Percentiles rank a stretch among this genome's conserved stretches.
Evolutionary conservation across 2,329 filamentous ascomycete species (phyloP).

Genomic region (Colletotrichum salicis): DNA sequence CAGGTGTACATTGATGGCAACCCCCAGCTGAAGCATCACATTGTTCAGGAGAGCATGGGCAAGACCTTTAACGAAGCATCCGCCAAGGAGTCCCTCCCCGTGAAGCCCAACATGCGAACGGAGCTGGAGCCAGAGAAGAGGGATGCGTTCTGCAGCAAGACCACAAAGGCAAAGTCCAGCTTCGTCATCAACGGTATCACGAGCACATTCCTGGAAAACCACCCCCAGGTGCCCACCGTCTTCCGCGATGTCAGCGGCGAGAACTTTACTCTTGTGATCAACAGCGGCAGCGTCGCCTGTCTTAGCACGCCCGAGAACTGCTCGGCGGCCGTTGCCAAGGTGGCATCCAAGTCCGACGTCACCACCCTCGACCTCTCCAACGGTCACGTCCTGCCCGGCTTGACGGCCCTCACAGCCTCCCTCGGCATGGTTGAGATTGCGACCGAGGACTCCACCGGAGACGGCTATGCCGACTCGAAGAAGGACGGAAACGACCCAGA

Average conservation of each 20-base stretch:
- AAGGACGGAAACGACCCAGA: conserved; percentile 41
- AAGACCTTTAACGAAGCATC: conserved; percentile 24
- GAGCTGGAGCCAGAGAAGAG: conserved; percentile 38
- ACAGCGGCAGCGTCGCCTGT: conserved; percentile 53
- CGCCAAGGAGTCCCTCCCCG: neutral
- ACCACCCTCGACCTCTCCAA: conserved; percentile 51
- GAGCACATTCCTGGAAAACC: conserved; percentile 46
- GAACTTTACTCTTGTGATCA: conserved; percentile 52
- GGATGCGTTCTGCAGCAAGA: conserved; percentile 40
- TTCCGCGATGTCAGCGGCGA: conserved; percentile 21
- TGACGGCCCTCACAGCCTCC: conserved; percentile 59
- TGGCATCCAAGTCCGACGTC: conserved; percentile 44
- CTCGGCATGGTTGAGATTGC: conserved; percentile 63
- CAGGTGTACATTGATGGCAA: conserved; percentile 61
- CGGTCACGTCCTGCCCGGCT: conserved; percentile 59
- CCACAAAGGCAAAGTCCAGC: conserved; percentile 38
- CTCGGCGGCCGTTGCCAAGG: conserved; percentile 28
- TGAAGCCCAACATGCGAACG: conserved; percentile 39
- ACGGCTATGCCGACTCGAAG: conserved; percentile 52
- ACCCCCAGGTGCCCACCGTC: conserved; percentile 24
- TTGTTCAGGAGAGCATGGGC: conserved; percentile 43
- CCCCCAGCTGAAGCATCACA: conserved; percentile 46
- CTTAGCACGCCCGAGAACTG: conserved; percentile 38
- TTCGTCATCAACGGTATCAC: conserved; percentile 52
- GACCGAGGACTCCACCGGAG: conserved; percentile 54